Evolutionary conservation across 306 rosid species (phyloP).

Genomic region (cucumber (Cucumis sativus)): Cucumber_9930_V3 NC_026659.2:3109501-3110000

Average conservation of each 20-base stretch:
- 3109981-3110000: constrained; percentile 17
- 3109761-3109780: neutral
- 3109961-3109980: constrained; percentile 34
- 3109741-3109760: neutral
- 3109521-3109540: neutral
- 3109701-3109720: constrained; percentile 32
- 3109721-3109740: constrained; percentile 3
- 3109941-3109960: constrained; percentile 34
- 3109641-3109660: constrained; percentile 26
- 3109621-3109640: constrained; percentile 7
- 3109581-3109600: too few relatives aligned
- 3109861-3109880: constrained; percentile 28
- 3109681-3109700: constrained; percentile 35
- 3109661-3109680: constrained; percentile 11
- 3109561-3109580: constrained; percentile 39
- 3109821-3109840: constrained; percentile 22
- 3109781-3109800: constrained; percentile 23
- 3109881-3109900: constrained; percentile 21
- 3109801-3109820: constrained; percentile 40
- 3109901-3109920: constrained; percentile 29
- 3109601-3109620: neutral
- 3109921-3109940: constrained; percentile 22
- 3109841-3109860: constrained; percentile 30
- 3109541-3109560: constrained; percentile 46
- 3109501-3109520: constrained; percentile 28